A percentile compares a stretch with the other conserved stretches of the same genome.
phyloP scores from a whole-genome alignment of 2,329 filamentous ascomycete species.

The Venturia carpophila region DNA sequence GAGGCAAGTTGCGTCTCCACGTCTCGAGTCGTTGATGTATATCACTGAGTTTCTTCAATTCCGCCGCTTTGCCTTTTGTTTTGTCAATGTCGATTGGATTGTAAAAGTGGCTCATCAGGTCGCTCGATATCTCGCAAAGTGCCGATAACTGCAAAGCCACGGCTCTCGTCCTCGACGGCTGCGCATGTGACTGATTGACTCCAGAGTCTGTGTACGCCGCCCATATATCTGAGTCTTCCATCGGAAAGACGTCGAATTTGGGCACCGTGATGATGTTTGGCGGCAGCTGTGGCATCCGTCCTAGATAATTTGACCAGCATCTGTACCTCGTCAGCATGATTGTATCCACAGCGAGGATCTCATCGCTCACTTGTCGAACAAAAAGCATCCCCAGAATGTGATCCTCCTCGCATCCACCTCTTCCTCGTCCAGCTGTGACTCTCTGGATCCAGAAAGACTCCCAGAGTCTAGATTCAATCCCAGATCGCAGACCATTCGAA shows the following conservation, averaged over 20 bases:
- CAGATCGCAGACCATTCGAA: constrained; percentile 92
- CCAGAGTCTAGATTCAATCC: constrained; percentile 80
- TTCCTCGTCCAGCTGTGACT: constrained; percentile 59
- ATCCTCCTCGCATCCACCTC: constrained; percentile 84
- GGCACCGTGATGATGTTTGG: constrained; percentile 72
- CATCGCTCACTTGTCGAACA: constrained; percentile 74
- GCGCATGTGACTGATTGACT: constrained; percentile 61
- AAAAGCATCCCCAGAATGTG: constrained; percentile 95
- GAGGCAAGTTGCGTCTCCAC: constrained; percentile 77
- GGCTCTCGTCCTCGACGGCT: constrained; percentile 76
- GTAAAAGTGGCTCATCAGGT: constrained; percentile 84
- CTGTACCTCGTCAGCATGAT: constrained; percentile 28
- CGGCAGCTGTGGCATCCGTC: constrained; percentile 79
- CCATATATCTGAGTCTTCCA: constrained; percentile 81
- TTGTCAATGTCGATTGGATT: constrained; percentile 61
- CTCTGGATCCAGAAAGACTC: constrained; percentile 45
- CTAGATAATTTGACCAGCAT: constrained; percentile 96
- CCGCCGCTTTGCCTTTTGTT: constrained; percentile 63
- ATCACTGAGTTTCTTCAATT: constrained; percentile 87
- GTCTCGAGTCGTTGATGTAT: constrained; percentile 82
- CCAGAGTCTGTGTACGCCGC: constrained; percentile 81
- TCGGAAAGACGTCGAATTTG: constrained; percentile 83
- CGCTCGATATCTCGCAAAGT: constrained; percentile 88
- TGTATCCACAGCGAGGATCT: no score
- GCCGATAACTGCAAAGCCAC: constrained; percentile 73